These are phyloP conservation scores for Lophiotrema nucula DNA, from an alignment of 495 filamentous ascomycete species.

Conservation along the genomic window DNA sequence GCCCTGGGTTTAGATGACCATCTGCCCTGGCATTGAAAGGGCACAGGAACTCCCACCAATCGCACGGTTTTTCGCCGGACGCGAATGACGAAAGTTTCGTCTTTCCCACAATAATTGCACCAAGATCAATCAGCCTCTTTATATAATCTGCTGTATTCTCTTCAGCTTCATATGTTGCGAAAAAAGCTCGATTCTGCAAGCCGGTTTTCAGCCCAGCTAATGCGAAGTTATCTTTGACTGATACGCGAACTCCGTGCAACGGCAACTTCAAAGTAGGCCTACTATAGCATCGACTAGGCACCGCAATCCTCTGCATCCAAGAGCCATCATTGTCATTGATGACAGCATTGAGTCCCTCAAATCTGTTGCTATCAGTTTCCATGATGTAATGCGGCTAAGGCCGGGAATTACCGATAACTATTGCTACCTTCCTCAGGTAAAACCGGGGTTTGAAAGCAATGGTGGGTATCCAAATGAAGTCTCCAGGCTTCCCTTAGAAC, in stretches of 20 bases:
- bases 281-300: neutral
- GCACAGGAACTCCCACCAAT: neutral
- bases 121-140: neutral
- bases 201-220: neutral
- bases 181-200: neutral
- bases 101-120: neutral
- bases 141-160: neutral
- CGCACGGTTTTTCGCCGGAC: neutral
- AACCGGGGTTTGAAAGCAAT: too few relatives aligned
- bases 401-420: too few relatives aligned
- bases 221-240: neutral
- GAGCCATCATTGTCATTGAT: too few relatives aligned
- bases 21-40: neutral
- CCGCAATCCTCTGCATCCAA: too few relatives aligned
- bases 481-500: too few relatives aligned
- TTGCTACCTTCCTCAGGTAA: too few relatives aligned
- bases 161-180: neutral
- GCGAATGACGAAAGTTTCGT: neutral
- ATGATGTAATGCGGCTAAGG: too few relatives aligned
- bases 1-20: neutral
- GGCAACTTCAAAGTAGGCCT: neutral
- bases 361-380: too few relatives aligned
- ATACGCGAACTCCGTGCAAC: neutral
- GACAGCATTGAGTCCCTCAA: too few relatives aligned
- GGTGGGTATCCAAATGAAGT: too few relatives aligned